phyloP scores from a whole-genome alignment of 2,329 filamentous ascomycete genomes.

The Claviceps pazoutovae region DNA sequence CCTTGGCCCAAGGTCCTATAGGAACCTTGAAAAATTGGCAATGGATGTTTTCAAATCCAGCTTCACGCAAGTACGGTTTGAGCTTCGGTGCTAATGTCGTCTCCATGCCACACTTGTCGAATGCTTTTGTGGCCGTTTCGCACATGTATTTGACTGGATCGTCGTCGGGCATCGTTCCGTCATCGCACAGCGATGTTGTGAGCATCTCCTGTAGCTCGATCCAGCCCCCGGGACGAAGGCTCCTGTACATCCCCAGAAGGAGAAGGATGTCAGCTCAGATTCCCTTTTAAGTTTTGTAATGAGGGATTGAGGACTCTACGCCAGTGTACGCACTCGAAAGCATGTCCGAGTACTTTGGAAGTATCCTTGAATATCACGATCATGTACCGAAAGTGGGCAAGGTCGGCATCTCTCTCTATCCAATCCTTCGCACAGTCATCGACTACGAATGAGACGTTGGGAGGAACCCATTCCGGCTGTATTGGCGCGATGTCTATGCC shows the following conservation, averaged over 20 bases:
- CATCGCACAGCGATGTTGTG: conserved; percentile 20
- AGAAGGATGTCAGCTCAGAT: background rate
- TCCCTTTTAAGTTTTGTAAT: background rate
- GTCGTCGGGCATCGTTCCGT: conserved; percentile 14
- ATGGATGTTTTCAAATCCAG: conserved; percentile 12
- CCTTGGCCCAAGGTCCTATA: conserved; percentile 22
- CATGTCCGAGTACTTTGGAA: conserved; percentile 8
- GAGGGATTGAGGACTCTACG: too few relatives aligned
- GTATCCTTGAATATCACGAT: conserved; percentile 9
- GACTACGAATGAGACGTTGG: conserved; percentile 25
- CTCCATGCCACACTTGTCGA: conserved; percentile 9
- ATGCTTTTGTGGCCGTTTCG: conserved; percentile 6
- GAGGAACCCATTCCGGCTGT: conserved; percentile 26
- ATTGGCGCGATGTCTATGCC: conserved; percentile 27
- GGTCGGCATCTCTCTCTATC: conserved; percentile 13
- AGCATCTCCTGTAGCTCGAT: conserved; percentile 29
- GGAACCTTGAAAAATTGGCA: conserved; percentile 24
- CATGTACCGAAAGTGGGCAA: conserved; percentile 17
- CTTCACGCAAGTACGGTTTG: conserved; percentile 6
- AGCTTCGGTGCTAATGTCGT: conserved; percentile 8
- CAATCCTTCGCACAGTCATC: conserved; percentile 22
- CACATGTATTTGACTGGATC: conserved; percentile 7
- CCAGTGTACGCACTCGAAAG: conserved; percentile 9
- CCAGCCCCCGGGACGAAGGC: conserved; percentile 28
- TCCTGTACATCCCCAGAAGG: background rate